Evolutionary conservation across 495 filamentous ascomycete genomes (phyloP), one percentile per base, ranked within the genome.

Genomic region (Trichoderma erinaceum): DNA sequence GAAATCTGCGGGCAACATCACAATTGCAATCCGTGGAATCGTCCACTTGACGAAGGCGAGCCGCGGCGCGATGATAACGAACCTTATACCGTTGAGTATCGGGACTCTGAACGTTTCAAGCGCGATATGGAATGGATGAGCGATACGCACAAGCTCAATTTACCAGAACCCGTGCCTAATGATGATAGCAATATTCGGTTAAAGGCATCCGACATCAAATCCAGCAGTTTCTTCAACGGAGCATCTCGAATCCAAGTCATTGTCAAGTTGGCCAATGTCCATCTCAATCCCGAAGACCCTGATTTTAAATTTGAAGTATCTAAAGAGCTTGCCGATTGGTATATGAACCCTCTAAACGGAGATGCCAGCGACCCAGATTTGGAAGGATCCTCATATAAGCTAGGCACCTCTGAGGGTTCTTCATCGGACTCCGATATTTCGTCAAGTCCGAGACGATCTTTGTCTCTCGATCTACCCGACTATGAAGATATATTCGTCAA

Each of bases 211-310:
- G 66, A 61, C 18, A 25, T 63, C 29, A 68, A 41, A 35, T 63
- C 41, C 0, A 50, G 44, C 65, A 27, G 44, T 18, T 46, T 46
- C 43, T 65, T 66, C 64, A 46, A 64, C 6, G 63, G 29, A 63
- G n/a, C 41, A n/a, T 11, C 65, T 32, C 68, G 80, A 0, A 68
- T 89, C 0, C 87, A 89, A 69, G 77, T 89, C 1, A 86, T 89
- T 41, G 81, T 88, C 58, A 88, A 88, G 69, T 71, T 89, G 4
- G 81, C 83, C 1, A 85, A 83, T 67, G 87, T 89, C 67, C 75
- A 86, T 27, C 73, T 89, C 3, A 84, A 80, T 1, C 86, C 87
- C 0, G 82, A 83, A 61, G 81, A 82, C 23, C 84, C 84, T 0
- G 56, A 61, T 0, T 61, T 35, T 16, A 27, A 32, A 32, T 61